These are phyloP conservation scores for Dissophora ornata DNA, from an alignment of 192 early-diverging fungal species.

Conservation along the genomic window DNA sequence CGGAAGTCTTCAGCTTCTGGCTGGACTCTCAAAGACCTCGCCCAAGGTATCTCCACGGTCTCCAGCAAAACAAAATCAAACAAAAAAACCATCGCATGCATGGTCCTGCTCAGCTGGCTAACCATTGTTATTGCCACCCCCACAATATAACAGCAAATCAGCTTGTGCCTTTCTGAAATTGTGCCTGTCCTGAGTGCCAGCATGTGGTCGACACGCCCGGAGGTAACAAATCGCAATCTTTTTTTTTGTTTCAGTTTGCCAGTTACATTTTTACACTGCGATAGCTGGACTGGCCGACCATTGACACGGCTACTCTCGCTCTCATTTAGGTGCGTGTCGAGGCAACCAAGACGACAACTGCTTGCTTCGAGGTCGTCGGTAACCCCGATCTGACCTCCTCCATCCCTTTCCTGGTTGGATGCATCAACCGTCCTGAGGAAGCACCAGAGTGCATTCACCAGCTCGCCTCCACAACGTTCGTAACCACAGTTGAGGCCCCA, in stretches of 20 bases:
- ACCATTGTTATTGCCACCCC: no score
- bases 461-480: constrained; percentile 83
- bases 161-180: constrained; percentile 65
- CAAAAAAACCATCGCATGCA: no score
- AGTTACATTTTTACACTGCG: neutral
- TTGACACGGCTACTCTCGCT: neutral
- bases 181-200: constrained; percentile 77
- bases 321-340: constrained; percentile 45
- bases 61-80: no score
- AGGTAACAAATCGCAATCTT: constrained; percentile 54
- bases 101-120: neutral
- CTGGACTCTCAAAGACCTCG: constrained; percentile 57
- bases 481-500: constrained; percentile 77
- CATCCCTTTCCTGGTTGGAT: constrained; percentile 76
- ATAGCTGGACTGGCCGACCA: neutral
- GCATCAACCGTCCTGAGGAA: constrained; percentile 81
- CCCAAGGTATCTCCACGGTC: constrained; percentile 33
- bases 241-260: neutral
- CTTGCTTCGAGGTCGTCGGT: constrained; percentile 72
- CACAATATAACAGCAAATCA: constrained; percentile 54
- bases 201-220: constrained; percentile 86
- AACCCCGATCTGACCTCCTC: constrained; percentile 84
- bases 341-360: constrained; percentile 74
- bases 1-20: constrained; percentile 55
- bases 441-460: constrained; percentile 81